Evolutionary conservation across 2,329 filamentous ascomycete species (phyloP).

Genomic region (Nothophoma quercina): DNA sequence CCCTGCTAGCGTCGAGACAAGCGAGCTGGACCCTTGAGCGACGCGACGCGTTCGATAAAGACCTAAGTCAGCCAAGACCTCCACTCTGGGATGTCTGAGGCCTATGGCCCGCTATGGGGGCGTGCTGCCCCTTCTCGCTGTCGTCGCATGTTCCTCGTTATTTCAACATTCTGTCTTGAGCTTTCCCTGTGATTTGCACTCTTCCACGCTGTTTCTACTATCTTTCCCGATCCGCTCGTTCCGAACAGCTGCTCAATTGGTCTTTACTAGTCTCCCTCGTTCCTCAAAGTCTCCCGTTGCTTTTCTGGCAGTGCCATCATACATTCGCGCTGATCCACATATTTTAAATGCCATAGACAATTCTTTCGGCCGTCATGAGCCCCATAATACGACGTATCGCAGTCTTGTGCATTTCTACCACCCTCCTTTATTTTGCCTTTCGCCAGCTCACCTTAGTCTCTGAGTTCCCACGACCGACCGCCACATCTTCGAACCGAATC

Average conservation of each 20-base stretch:
- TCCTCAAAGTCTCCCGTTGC: background rate
- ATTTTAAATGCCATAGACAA: constrained; percentile 7
- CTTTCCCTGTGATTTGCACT: background rate
- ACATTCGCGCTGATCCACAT: constrained; percentile 1
- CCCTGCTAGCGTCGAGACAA: constrained; percentile 10
- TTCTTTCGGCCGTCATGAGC: constrained; percentile 30
- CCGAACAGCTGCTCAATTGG: constrained; percentile 1
- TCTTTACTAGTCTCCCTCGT: background rate
- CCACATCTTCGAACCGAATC: constrained; percentile 36
- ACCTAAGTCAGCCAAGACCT: constrained; percentile 10
- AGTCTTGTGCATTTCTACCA: constrained; percentile 35
- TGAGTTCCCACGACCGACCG: constrained; percentile 29
- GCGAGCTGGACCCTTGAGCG: background rate
- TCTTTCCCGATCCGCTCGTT: constrained; percentile 4
- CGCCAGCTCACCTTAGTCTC: constrained; percentile 35
- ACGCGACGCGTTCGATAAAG: constrained; percentile 9
- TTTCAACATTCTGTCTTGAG: background rate
- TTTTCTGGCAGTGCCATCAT: background rate
- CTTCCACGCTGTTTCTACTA: background rate
- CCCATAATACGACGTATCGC: constrained; percentile 40
- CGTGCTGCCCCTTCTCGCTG: constrained; percentile 14
- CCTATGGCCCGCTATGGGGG: constrained; percentile 15
- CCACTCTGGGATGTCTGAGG: constrained; percentile 14
- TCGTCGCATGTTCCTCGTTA: background rate
- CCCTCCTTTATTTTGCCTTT: constrained; percentile 41